Evolutionary conservation across 495 filamentous ascomycete species (phyloP).

Genomic region (Amorphotheca resinae): DNA sequence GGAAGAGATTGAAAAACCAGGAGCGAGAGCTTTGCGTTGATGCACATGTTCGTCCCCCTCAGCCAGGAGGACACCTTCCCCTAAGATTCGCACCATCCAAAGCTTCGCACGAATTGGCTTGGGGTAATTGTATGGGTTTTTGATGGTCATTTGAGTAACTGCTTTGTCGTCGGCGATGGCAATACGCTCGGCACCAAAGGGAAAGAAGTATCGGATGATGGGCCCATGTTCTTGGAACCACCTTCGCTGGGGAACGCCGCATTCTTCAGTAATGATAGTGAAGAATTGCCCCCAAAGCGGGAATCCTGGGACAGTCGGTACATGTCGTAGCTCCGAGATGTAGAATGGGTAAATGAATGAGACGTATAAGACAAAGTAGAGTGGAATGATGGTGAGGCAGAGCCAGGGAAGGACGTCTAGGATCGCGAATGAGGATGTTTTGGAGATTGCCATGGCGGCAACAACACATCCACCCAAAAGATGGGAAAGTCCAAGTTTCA

Average conservation of each 20-base stretch:
- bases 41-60: slow-evolving; percentile 76
- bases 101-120: slow-evolving; percentile 36
- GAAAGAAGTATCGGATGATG: slow-evolving; percentile 34
- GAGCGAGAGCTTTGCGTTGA: slow-evolving; percentile 67
- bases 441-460: slow-evolving; percentile 4
- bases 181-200: slow-evolving; percentile 31
- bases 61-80: slow-evolving; percentile 63
- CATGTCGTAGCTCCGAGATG: slow-evolving; percentile 29
- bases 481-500: slow-evolving; percentile 2
- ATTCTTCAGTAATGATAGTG: slow-evolving; percentile 27
- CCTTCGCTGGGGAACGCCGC: slow-evolving; percentile 27
- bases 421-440: slow-evolving; percentile 3
- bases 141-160: slow-evolving; percentile 36
- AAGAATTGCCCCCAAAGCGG: slow-evolving; percentile 33
- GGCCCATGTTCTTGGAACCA: slow-evolving; percentile 31
- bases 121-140: slow-evolving; percentile 41
- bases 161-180: slow-evolving; percentile 32
- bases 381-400: slow-evolving; percentile 9
- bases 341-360: slow-evolving; percentile 31
- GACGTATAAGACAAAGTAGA: slow-evolving; percentile 21
- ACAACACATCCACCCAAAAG: neutral
- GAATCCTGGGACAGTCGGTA: slow-evolving; percentile 31
- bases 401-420: slow-evolving; percentile 4
- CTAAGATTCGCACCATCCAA: slow-evolving; percentile 51
- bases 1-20: slow-evolving; percentile 73